Percentiles rank a stretch among this genome's conserved stretches.
Conservation (phyloP, 257 asterid genomes). For the Capsicum rhomboideum region DNA sequence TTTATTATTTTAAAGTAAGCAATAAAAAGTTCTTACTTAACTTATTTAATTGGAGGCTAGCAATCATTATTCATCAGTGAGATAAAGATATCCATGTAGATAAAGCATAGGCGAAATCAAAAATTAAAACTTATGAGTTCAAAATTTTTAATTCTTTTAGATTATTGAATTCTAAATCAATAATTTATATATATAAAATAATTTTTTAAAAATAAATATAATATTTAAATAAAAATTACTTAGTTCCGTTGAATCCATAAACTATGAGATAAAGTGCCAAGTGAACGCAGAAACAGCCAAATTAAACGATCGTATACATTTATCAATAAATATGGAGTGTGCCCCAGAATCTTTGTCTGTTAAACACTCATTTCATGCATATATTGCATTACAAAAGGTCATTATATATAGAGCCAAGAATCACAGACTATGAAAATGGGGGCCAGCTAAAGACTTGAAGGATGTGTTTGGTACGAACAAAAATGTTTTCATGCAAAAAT, state of each 20-base stretch:
- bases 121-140: background rate
- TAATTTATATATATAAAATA: background rate
- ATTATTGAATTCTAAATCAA: background rate
- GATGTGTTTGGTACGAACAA: background rate
- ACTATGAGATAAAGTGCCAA: background rate
- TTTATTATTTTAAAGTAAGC: constrained; percentile 14
- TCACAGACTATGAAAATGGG: background rate
- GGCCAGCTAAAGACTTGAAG: background rate
- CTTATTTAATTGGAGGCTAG: constrained; percentile 18
- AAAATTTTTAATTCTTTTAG: background rate
- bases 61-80: constrained; percentile 10
- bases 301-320: background rate
- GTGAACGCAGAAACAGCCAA: background rate
- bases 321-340: background rate
- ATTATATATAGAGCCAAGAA: background rate
- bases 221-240: background rate
- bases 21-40: constrained; percentile 19
- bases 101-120: background rate
- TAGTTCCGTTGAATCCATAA: background rate
- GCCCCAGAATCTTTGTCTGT: background rate
- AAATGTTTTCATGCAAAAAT: background rate
- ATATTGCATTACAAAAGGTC: background rate
- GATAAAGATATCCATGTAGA: constrained; percentile 2
- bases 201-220: background rate
- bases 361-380: background rate